phyloP scores from a whole-genome alignment of 345 rosid species.

The Lepidium didymum region DNA sequence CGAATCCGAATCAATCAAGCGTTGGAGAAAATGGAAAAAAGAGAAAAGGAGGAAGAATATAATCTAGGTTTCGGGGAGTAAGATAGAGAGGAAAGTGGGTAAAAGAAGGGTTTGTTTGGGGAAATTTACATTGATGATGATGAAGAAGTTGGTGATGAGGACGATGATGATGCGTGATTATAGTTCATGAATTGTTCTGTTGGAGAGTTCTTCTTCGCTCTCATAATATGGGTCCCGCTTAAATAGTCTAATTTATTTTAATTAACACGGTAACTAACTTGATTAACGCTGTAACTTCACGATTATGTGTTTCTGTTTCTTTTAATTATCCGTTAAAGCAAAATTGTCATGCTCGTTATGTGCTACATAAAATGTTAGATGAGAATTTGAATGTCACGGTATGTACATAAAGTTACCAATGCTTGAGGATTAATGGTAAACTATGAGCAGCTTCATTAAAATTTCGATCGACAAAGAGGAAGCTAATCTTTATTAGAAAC shows the following conservation, averaged over 20 bases:
- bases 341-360: background rate
- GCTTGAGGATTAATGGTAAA: background rate
- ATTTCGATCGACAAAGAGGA: too few species aligned
- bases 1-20: background rate
- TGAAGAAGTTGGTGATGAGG: conserved; percentile 26
- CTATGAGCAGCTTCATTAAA: too few species aligned
- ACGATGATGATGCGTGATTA: conserved; percentile 21
- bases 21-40: background rate
- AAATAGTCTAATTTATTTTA: background rate
- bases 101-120: background rate
- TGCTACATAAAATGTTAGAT: background rate
- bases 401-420: background rate
- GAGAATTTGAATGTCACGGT: background rate
- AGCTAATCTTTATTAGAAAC: too few species aligned
- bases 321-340: conserved; percentile 5
- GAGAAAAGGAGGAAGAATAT: background rate
- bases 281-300: background rate
- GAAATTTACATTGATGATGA: conserved; percentile 10
- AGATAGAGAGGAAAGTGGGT: background rate
- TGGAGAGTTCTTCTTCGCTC: background rate
- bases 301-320: background rate
- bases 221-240: conserved; percentile 21
- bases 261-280: background rate
- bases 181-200: conserved; percentile 5
- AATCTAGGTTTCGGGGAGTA: background rate